Evolutionary conservation across 1,139 yeast species (phyloP).

Genomic region (Debaryomyces psychrophilus): DNA sequence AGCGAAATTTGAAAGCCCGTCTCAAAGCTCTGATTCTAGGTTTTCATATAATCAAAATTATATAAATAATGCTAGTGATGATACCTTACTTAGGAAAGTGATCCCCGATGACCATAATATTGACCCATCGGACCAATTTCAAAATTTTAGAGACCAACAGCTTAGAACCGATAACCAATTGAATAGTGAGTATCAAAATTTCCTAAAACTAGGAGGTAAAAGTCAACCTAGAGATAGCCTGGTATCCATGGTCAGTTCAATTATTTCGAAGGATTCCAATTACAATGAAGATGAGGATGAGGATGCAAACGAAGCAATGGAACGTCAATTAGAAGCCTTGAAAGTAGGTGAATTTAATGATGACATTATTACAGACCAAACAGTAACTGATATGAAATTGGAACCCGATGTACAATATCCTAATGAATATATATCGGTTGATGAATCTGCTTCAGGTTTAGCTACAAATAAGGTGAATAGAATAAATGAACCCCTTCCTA

Average conservation of each 20-base stretch:
- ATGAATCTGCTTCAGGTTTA: not conserved
- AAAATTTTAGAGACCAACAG: slow-evolving; percentile 18
- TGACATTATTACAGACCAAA: not conserved
- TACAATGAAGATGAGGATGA: slow-evolving; percentile 42
- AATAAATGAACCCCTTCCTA: slow-evolving; percentile 16
- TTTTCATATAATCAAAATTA: slow-evolving; percentile 15
- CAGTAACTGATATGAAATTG: not conserved
- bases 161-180: slow-evolving; percentile 10
- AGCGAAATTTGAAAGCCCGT: slow-evolving; percentile 8
- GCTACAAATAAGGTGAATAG: not conserved
- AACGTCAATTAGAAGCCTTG: slow-evolving; percentile 42
- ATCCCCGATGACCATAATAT: not conserved
- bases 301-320: slow-evolving; percentile 43
- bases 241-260: slow-evolving; percentile 48
- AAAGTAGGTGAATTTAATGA: slow-evolving; percentile 26
- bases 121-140: slow-evolving; percentile 20
- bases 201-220: slow-evolving; percentile 21
- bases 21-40: slow-evolving; percentile 11
- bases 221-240: slow-evolving; percentile 31
- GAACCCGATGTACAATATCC: not conserved
- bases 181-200: slow-evolving; percentile 35
- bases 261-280: slow-evolving; percentile 40
- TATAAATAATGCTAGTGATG: slow-evolving; percentile 12
- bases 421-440: not conserved
- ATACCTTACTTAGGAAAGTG: slow-evolving; percentile 6